Evolutionary conservation across 352 stramenopile species (phyloP), one percentile per base, ranked within the genome.

Genomic region (Phytophthora boehmeriae): DNA sequence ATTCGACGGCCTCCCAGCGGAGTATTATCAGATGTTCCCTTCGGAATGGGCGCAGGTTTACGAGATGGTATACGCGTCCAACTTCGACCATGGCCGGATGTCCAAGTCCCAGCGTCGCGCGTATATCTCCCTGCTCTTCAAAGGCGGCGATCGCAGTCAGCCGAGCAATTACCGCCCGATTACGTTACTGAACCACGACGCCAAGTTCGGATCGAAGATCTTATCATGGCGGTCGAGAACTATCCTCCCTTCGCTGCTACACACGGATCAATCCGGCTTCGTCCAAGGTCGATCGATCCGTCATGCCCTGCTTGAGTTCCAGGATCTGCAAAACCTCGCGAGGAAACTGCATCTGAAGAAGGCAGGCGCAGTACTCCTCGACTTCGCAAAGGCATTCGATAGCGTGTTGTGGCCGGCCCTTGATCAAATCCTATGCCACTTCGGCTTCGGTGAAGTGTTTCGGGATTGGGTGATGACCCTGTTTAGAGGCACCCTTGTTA

Each of bases 331-430:
- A 54, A 17, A 23, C 22, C 14, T 61, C 0, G 11, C 32, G 0
- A 38, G 43, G 9, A 13, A 5, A 2, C n/a, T 52, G 0, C 34
- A 49, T 14, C 38, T 27, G 13, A n/a, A 9, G 0, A 8, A 38
- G 1, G 32, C 63, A 0, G 50, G 63, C 0, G 50, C 54, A 3
- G 63, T 66, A 0, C 28, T 66, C 8, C 50, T 71, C 0, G 57
- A 72, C 23, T 64, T 53, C 20, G 62, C 54, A 0, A 70, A 65
- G 48, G 49, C 54, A 0, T 70, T 70, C 16, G 49, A 62, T n/a
- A 70, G 55, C 27, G 61, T 70, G 1, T 27, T 65, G 0, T 70
- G 61, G 41, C 19, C 47, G 5, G 57, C 63, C 1, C 17, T 68
- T 4, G 2, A 30, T 11, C 5, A 59, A 13, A 45, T 68, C 0